phyloP scores from a whole-genome alignment of 192 early-diverging fungal species.

The Phycomyces blakesleeanus region DNA sequence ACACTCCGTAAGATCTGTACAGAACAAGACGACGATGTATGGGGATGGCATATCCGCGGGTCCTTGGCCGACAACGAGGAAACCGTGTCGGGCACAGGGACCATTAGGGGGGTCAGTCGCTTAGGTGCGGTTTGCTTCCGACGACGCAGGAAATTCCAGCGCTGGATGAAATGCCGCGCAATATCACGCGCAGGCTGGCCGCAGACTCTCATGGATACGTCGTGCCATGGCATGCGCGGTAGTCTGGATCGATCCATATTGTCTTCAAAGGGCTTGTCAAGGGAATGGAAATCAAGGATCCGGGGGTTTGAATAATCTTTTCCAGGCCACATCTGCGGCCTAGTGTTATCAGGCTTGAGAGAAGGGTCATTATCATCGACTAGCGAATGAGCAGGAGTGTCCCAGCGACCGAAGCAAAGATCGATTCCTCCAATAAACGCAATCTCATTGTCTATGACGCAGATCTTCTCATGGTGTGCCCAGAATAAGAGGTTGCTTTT shows the following conservation, averaged over 20 bases:
- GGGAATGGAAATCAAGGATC: slow-evolving; percentile 65
- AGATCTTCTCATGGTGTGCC: slow-evolving; percentile 82
- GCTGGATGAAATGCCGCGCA: slow-evolving; percentile 78
- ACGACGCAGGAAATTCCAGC: slow-evolving; percentile 76
- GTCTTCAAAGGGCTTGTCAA: slow-evolving; percentile 49
- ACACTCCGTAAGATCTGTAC: slow-evolving; percentile 67
- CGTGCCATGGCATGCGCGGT: slow-evolving; percentile 86
- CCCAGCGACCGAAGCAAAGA: slow-evolving; percentile 81
- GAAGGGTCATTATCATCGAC: slow-evolving; percentile 51
- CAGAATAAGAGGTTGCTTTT: slow-evolving; percentile 64
- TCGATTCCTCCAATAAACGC: slow-evolving; percentile 84
- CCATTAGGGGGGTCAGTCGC: slow-evolving; percentile 57
- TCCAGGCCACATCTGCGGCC: slow-evolving; percentile 48
- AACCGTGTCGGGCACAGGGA: slow-evolving; percentile 61
- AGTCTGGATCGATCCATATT: slow-evolving; percentile 43
- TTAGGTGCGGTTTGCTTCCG: slow-evolving; percentile 54
- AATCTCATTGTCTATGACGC: slow-evolving; percentile 71
- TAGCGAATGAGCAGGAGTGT: slow-evolving; percentile 69
- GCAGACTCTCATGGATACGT: slow-evolving; percentile 70
- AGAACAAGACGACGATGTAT: slow-evolving; percentile 3
- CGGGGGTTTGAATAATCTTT: slow-evolving; percentile 85
- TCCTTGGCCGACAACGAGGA: slow-evolving; percentile 37
- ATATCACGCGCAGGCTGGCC: slow-evolving; percentile 75
- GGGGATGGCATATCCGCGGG: slow-evolving; percentile 11
- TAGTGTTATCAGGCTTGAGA: slow-evolving; percentile 24